Base-by-base conservation (phyloP, 2,329 filamentous ascomycete genomes). In the Colletotrichum lini region DNA sequence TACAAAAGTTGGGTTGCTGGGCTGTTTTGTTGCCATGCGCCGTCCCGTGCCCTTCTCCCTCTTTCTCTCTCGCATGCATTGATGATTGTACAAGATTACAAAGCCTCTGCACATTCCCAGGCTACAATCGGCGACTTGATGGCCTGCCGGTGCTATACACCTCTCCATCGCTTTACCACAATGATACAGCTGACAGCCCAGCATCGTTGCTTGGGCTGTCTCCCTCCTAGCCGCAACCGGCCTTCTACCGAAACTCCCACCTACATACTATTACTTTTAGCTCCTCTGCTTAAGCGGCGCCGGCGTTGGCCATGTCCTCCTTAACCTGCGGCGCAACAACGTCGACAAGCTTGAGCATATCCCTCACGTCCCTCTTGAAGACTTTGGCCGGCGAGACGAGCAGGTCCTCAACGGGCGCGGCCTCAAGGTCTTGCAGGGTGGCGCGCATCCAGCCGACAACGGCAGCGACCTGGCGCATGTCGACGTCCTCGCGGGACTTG, bases 401-500 rank as follows among this genome's bases (percentile, higher is more conserved):
- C 6, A 84, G 77, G 44, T 79, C 80, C 52, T 83, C 80, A 74
- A 90, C 88, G 16, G 83, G 80, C 72, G 85, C 83, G 73, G 81
- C 81, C 77, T 89, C 88, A 58, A 90, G 80, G 68, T 83, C 80
- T 70, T 80, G 80, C 56, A 89, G 75, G 35, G 81, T 81, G 23
- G 81, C 80, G 52, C 89, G 82, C 82, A 90, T 88, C 87, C 87
- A 90, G 42, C 84, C 84, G 26, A 90, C 88, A 57, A 90, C 82
- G 61, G 87, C 87, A 2, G 88, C 85, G 59, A 90, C 79, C 38
- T 80, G 76, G 63, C 87, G 80, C 45, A 85, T 80, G 73, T 90
- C 87, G 18, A 85, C 82, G 71, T 88, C 85, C 58, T 83, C 81
- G 47, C 80, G 77, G 26, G 90, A 94, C 84, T 96, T 95, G 86